Conservation (phyloP, 108 stramenopile genomes). For the Discostella stelligeroides region DNA sequence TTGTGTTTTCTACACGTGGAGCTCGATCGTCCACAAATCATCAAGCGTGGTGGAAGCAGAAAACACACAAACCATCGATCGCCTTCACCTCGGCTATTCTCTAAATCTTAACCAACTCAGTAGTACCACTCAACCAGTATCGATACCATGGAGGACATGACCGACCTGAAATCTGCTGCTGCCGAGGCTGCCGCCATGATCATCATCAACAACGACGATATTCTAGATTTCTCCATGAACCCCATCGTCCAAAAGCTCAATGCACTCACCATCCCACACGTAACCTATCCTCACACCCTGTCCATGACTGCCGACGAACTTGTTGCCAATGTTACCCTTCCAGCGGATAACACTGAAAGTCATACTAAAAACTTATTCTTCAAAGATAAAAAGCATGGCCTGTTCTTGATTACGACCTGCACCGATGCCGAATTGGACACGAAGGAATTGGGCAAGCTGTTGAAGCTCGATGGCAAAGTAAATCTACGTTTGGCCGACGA, state of each 20-base stretch:
- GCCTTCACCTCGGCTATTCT: too few species aligned
- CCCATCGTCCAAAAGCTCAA: conserved; percentile 61
- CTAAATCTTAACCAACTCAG: too few species aligned
- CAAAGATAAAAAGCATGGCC: conserved; percentile 91
- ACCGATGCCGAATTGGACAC: conserved; percentile 70
- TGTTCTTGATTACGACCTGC: conserved; percentile 68
- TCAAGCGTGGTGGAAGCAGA: too few species aligned
- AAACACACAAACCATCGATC: too few species aligned
- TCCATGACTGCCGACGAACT: conserved; percentile 82
- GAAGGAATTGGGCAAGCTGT: conserved; percentile 75
- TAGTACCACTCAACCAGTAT: too few species aligned
- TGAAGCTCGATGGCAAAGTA: conserved; percentile 88
- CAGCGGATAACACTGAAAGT: conserved; percentile 53
- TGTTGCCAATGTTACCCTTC: conserved; percentile 71
- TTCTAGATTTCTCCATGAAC: conserved; percentile 60
- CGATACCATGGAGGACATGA: conserved; percentile 32
- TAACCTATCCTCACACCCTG: conserved; percentile 62
- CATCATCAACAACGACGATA: background rate
- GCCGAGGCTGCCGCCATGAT: conserved; percentile 8
- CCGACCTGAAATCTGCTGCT: conserved; percentile 20
- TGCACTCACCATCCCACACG: conserved; percentile 57
- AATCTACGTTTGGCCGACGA: conserved; percentile 90
- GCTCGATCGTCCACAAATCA: too few species aligned
- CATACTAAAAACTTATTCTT: conserved; percentile 93
- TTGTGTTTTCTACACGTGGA: too few species aligned